A percentile compares a stretch with the other conserved stretches of the same genome.
Conservation (phyloP, 2,329 filamentous ascomycete species). For the Aaosphaeria arxii region DNA sequence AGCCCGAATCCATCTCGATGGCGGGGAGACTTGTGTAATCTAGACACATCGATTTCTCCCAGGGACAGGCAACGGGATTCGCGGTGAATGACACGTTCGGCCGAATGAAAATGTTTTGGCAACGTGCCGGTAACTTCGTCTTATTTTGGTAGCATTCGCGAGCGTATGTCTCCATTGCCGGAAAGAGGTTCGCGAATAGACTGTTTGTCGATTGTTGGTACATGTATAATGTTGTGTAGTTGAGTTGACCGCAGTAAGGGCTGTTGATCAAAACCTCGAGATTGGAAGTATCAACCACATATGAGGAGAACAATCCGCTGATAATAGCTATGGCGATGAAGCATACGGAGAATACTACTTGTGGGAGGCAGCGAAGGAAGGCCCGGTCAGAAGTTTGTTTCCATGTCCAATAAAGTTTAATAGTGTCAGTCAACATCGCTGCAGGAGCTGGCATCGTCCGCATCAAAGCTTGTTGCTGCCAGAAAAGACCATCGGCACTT, state of each 20-base stretch:
- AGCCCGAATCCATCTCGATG: slow-evolving; percentile 9
- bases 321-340: not conserved
- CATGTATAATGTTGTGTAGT: not conserved
- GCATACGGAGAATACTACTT: not conserved
- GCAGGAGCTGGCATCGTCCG: slow-evolving; percentile 9
- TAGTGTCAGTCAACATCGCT: slow-evolving; percentile 7
- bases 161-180: not conserved
- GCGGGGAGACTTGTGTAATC: not conserved
- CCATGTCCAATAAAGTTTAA: slow-evolving; percentile 11
- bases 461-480: slow-evolving; percentile 11
- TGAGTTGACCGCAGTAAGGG: not conserved
- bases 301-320: not conserved
- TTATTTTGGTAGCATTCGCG: not conserved
- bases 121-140: not conserved
- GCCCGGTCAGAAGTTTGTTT: slow-evolving; percentile 5
- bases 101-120: not conserved
- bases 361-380: slow-evolving; percentile 4
- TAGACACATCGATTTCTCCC: slow-evolving; percentile 5
- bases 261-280: not conserved
- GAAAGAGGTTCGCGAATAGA: not conserved
- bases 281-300: not conserved
- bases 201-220: not conserved
- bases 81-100: not conserved
- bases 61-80: slow-evolving; percentile 7
- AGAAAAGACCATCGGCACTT: slow-evolving; percentile 8